Evolutionary conservation across 73 alveolate genomes (phyloP).

Genomic region (Urostyla sp.): DNA sequence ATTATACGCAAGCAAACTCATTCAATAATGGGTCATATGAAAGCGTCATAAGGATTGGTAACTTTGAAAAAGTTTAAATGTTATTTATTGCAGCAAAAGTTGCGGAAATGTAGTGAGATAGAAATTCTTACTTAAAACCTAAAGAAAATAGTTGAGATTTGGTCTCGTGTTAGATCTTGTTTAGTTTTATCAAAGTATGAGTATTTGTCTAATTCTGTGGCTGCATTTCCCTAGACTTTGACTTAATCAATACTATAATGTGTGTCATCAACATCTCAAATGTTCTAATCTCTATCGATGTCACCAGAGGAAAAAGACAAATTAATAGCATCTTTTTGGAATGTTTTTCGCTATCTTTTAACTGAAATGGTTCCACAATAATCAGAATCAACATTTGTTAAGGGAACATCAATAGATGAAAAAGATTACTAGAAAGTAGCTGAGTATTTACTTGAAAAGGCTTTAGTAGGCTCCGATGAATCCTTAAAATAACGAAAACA

Average conservation of each 20-base stretch:
- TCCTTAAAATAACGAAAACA: too few relatives aligned
- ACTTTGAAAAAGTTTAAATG: slow-evolving; percentile 23
- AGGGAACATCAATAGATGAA: too few relatives aligned
- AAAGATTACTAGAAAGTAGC: too few relatives aligned
- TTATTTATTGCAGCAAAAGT: slow-evolving; percentile 25
- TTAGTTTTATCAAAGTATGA: not conserved
- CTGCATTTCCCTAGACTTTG: slow-evolving; percentile 2
- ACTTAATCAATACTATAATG: not conserved
- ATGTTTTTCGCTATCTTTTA: too few relatives aligned
- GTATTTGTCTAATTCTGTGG: not conserved
- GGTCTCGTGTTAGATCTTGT: not conserved
- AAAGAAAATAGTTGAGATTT: not conserved
- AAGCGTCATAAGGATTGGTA: not conserved
- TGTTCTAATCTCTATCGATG: not conserved
- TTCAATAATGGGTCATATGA: slow-evolving; percentile 44
- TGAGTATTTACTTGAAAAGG: too few relatives aligned
- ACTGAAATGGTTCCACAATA: too few relatives aligned
- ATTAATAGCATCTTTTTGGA: too few relatives aligned
- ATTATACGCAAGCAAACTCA: slow-evolving; percentile 11
- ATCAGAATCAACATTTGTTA: too few relatives aligned
- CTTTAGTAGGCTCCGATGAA: too few relatives aligned
- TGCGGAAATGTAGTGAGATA: slow-evolving; percentile 30
- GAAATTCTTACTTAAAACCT: not conserved
- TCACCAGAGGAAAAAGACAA: too few relatives aligned
- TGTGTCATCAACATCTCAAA: too few relatives aligned